phyloP scores from a whole-genome alignment of 129 eudicot genomes.

The Pulicaria dysenterica region DNA sequence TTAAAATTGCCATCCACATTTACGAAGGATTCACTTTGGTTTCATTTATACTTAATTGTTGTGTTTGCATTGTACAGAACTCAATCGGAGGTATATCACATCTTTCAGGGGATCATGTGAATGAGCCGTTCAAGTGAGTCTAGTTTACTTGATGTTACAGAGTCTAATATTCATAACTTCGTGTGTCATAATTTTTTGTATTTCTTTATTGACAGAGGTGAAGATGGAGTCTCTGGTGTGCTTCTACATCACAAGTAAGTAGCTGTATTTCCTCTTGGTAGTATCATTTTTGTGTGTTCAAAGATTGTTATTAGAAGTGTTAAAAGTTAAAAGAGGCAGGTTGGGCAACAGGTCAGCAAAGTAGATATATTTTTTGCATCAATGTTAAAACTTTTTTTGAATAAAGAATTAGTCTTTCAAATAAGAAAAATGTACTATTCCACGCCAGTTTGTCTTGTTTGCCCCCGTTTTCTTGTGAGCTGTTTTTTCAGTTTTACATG shows the following conservation, averaged over 20 bases:
- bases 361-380: too few species aligned
- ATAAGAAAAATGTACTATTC: too few species aligned
- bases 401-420: too few species aligned
- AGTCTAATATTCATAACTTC: neutral
- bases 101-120: constrained; percentile 94
- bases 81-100: constrained; percentile 95
- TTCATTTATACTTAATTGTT: constrained; percentile 12
- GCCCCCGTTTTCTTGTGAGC: too few species aligned
- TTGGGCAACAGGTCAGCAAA: neutral
- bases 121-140: constrained; percentile 87
- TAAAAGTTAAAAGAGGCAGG: neutral
- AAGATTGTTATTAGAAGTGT: too few species aligned
- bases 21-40: too few species aligned
- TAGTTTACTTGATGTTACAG: neutral
- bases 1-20: too few species aligned
- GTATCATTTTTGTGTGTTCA: neutral
- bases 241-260: constrained; percentile 96
- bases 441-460: too few species aligned
- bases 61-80: constrained; percentile 50
- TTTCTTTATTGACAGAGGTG: constrained; percentile 50
- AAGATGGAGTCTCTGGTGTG: constrained; percentile 96
- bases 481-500: too few species aligned
- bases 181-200: neutral
- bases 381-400: too few species aligned
- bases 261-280: constrained; percentile 31